Percentiles rank a stretch among this genome's conserved stretches.
Conservation (phyloP, 1,284 basidiomycete species). For the Malassezia obtusa region DNA sequence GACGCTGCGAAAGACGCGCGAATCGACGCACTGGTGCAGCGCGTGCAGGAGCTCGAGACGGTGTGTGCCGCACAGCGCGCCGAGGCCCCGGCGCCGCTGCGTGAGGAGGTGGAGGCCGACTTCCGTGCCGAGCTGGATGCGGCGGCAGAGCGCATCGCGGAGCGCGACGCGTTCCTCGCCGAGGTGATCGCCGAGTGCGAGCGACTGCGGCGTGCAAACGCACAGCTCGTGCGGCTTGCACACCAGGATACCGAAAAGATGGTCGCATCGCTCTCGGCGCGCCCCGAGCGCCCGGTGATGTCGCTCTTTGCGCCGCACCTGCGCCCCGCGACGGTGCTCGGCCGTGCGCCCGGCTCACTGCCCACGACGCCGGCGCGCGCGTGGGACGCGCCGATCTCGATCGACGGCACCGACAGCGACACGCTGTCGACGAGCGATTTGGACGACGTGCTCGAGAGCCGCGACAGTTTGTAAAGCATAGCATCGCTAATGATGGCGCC, state of each 20-base stretch:
- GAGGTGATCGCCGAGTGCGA: conserved; percentile 24
- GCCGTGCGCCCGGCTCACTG: background rate
- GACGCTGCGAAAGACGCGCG: conserved; percentile 17
- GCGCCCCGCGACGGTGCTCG: conserved; percentile 15
- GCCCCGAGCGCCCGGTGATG: conserved; percentile 5
- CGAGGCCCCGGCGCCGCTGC: conserved; percentile 30
- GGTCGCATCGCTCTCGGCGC: conserved; percentile 15
- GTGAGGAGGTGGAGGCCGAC: conserved; percentile 39
- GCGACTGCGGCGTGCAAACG: conserved; percentile 21
- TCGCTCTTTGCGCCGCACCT: conserved; percentile 15
- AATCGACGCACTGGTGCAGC: conserved; percentile 24
- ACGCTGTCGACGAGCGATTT: conserved; percentile 9
- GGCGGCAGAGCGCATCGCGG: conserved; percentile 14
- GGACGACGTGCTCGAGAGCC: conserved; percentile 11
- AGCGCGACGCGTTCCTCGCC: conserved; percentile 27
- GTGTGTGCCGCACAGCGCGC: conserved; percentile 32
- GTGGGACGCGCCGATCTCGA: background rate
- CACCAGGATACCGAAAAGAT: conserved; percentile 27
- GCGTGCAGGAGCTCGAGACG: conserved; percentile 33
- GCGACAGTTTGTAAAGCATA: background rate
- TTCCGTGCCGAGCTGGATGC: conserved; percentile 12
- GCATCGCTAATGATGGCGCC: background rate
- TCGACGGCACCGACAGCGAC: background rate
- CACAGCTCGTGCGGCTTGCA: conserved; percentile 25
- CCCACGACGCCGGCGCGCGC: background rate